Percentiles rank a stretch among this genome's conserved stretches.
Evolutionary conservation across 176 grass and related monocot genomes (phyloP).

Genomic region (Zoysia pacifica): DNA sequence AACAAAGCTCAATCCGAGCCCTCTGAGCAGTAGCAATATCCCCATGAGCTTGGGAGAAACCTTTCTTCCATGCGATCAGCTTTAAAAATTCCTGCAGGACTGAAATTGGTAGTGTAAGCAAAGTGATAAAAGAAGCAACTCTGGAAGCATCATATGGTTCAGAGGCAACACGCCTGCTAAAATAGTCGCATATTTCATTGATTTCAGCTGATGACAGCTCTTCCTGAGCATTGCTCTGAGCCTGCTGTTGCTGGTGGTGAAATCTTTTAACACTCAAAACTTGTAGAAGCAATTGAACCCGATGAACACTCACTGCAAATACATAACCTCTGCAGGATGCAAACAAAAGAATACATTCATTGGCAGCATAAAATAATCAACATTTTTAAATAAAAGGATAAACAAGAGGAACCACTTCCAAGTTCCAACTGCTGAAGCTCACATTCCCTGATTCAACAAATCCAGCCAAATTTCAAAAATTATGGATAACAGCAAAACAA

Average conservation of each 20-base stretch:
- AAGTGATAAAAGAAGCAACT: conserved; percentile 97
- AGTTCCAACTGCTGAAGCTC: background rate
- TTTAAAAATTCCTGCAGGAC: conserved; percentile 85
- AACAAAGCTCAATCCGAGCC: conserved; percentile 89
- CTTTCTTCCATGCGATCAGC: conserved; percentile 95
- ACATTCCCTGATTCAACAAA: background rate
- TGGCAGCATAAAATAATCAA: conserved; percentile 13
- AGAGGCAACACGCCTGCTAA: conserved; percentile 91
- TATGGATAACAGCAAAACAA: background rate
- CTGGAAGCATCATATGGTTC: conserved; percentile 98
- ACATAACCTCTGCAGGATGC: conserved; percentile 84
- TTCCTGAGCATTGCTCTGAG: conserved; percentile 82
- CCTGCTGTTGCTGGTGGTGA: conserved; percentile 91
- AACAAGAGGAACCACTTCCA: conserved; percentile 1
- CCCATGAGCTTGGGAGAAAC: conserved; percentile 73
- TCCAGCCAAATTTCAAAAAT: background rate
- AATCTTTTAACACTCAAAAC: conserved; percentile 96
- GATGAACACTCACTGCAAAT: conserved; percentile 95
- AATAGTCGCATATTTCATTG: conserved; percentile 97
- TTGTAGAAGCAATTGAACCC: conserved; percentile 95
- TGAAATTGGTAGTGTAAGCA: conserved; percentile 88
- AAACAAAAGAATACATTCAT: conserved; percentile 18
- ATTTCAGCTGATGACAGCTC: conserved; percentile 79
- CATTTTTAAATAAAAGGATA: background rate
- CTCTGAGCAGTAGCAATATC: conserved; percentile 89